Base-by-base conservation (phyloP, 169 alveolate species). In the Plasmodium gallinaceum region DNA sequence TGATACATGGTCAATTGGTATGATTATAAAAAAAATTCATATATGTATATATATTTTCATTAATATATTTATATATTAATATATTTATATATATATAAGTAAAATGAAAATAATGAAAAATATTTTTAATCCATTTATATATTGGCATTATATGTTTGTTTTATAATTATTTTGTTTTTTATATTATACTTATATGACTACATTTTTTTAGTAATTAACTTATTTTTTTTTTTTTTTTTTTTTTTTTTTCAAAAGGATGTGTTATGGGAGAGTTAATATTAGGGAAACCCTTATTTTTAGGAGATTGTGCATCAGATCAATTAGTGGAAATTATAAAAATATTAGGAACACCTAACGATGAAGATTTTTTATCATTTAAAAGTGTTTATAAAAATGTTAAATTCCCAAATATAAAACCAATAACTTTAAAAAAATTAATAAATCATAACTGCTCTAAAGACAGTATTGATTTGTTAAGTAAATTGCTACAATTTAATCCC, bases 1-100 rank as follows among this genome's bases (percentile, higher is more conserved):
- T 18, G 99, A 99, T 95, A 92, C 97, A 0, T 99, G 99, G 99
- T 97, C 99, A n/a, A 95, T 97, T 45, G 99, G 99, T 70, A 90
- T 95, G 95, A 88, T n/a, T 0, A 54, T 7, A 54, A 7, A 54
- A 54, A 51, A 14, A 54, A 16, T 18, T 18, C 8, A 54, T 0
- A 12, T n/a, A 54, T 16, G 7, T 54, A 12, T 54, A 54, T 16
- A 14, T 16, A n/a, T 2, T 18, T 0, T 2, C 32, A 10, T 16
- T 7, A 16, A 54, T 0, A 54, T 8, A 54, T 54, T 6, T 54
- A n/a, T n/a, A 14, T 54, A 0, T n/a, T 10, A 10, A 10, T n/a
- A 10, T n/a, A 10, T 54, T 16, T 14, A 2, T 54, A 10, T 54
- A 10, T 54, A 10, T 3, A 0, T 32, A n/a, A n/a, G n/a, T 32